These are phyloP conservation scores for Chalaropsis ovoidea DNA, from an alignment of 2,329 filamentous ascomycete genomes.

Conservation along the genomic window DNA sequence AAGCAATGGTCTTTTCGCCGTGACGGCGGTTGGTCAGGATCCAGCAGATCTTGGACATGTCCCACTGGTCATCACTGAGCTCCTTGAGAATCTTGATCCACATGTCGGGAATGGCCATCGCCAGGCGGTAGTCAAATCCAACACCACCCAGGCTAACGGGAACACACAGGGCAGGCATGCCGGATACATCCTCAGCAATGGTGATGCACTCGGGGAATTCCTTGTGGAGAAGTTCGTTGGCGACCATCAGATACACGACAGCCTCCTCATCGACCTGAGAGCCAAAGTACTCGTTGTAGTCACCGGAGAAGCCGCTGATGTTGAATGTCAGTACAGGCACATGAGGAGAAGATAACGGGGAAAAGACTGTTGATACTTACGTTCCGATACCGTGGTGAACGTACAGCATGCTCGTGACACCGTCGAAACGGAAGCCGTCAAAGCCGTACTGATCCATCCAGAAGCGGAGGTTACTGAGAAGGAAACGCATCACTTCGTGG, in stretches of 20 bases:
- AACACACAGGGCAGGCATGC: slow-evolving; percentile 94
- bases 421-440: slow-evolving; percentile 95
- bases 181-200: slow-evolving; percentile 92
- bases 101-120: slow-evolving; percentile 96
- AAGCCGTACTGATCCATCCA: slow-evolving; percentile 99
- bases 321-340: slow-evolving; percentile 28
- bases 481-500: slow-evolving; percentile 90
- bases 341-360: background rate
- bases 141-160: slow-evolving; percentile 77
- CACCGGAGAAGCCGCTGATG: slow-evolving; percentile 79
- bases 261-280: slow-evolving; percentile 82
- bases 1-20: slow-evolving; percentile 96
- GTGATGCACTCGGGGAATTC: slow-evolving; percentile 82
- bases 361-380: slow-evolving; percentile 42
- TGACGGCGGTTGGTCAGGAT: slow-evolving; percentile 88
- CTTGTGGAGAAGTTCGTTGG: slow-evolving; percentile 90
- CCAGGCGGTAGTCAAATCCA: slow-evolving; percentile 92
- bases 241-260: slow-evolving; percentile 88
- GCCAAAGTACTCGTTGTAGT: slow-evolving; percentile 97
- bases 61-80: slow-evolving; percentile 81
- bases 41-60: slow-evolving; percentile 73
- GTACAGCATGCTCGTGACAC: slow-evolving; percentile 98
- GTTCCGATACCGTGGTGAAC: slow-evolving; percentile 92
- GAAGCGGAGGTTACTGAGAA: slow-evolving; percentile 89
- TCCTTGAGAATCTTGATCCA: slow-evolving; percentile 99